phyloP scores from a whole-genome alignment of 768 basidiomycete genomes.

The Collybia sordida region DNA sequence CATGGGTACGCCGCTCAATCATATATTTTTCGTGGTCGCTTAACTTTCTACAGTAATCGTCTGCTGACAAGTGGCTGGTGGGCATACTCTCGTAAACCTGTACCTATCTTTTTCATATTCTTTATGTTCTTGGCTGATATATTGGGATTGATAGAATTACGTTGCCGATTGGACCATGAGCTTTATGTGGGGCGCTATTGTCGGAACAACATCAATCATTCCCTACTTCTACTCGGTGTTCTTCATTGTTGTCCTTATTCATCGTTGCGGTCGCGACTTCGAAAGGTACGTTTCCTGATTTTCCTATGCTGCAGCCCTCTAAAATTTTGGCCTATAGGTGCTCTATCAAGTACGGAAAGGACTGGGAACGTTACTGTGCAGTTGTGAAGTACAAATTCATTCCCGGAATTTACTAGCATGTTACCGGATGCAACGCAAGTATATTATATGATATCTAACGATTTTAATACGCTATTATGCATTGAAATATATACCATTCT shows the following conservation, averaged over 20 bases:
- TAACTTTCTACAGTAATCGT: slow-evolving; percentile 61
- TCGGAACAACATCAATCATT: slow-evolving; percentile 76
- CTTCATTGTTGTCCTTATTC: slow-evolving; percentile 91
- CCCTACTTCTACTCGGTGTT: slow-evolving; percentile 97
- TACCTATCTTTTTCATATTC: slow-evolving; percentile 30
- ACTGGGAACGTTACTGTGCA: slow-evolving; percentile 89
- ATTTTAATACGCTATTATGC: no score
- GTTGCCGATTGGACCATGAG: slow-evolving; percentile 90
- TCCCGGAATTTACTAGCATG: slow-evolving; percentile 72
- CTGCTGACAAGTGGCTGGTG: slow-evolving; percentile 94
- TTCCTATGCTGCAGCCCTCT: background rate
- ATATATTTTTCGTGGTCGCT: background rate
- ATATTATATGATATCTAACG: no score
- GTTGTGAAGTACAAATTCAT: slow-evolving; percentile 92
- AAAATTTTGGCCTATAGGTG: slow-evolving; percentile 46
- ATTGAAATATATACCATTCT: no score
- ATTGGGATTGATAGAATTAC: slow-evolving; percentile 63
- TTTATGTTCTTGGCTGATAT: background rate
- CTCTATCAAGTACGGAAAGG: slow-evolving; percentile 88
- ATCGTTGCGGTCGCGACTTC: slow-evolving; percentile 92
- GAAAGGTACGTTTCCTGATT: slow-evolving; percentile 57
- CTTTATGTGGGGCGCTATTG: slow-evolving; percentile 80
- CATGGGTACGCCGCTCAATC: slow-evolving; percentile 63
- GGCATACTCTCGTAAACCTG: slow-evolving; percentile 91
- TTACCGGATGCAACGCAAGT: no score